Percentiles rank a stretch among this genome's conserved stretches.
phyloP scores from a whole-genome alignment of 2,329 filamentous ascomycete species.

The Microdochium trichocladiopsis region DNA sequence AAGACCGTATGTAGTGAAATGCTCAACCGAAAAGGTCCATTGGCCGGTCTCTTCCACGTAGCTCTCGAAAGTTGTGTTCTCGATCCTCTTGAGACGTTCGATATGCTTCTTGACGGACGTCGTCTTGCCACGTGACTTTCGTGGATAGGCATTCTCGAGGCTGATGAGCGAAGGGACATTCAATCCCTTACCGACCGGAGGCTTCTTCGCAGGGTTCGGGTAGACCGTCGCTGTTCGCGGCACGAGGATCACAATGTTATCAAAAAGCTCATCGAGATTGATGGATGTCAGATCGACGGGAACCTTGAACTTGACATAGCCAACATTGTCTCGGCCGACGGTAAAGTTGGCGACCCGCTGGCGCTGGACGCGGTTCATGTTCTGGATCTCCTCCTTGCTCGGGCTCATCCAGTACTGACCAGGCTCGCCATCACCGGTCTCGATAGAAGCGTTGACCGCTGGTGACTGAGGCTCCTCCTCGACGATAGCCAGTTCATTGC shows the following conservation, averaged over 20 bases:
- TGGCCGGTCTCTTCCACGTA: slow-evolving; percentile 76
- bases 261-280: slow-evolving; percentile 73
- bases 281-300: slow-evolving; percentile 77
- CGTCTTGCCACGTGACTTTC: slow-evolving; percentile 53
- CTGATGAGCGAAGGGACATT: slow-evolving; percentile 85
- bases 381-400: slow-evolving; percentile 63
- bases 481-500: slow-evolving; percentile 72
- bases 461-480: slow-evolving; percentile 49
- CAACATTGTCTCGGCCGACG: slow-evolving; percentile 77
- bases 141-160: slow-evolving; percentile 92
- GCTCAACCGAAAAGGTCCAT: slow-evolving; percentile 90
- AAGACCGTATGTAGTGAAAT: slow-evolving; percentile 93
- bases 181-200: slow-evolving; percentile 75
- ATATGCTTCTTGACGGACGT: slow-evolving; percentile 77
- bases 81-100: slow-evolving; percentile 69
- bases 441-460: neutral
- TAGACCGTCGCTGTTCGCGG: slow-evolving; percentile 86
- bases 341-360: slow-evolving; percentile 67
- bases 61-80: slow-evolving; percentile 72
- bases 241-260: slow-evolving; percentile 67
- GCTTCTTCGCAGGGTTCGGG: slow-evolving; percentile 67
- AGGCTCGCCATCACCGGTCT: slow-evolving; percentile 37
- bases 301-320: slow-evolving; percentile 72
- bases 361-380: slow-evolving; percentile 74
- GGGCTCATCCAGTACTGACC: slow-evolving; percentile 88